These are phyloP conservation scores for Lepiota brunneoincarnata DNA, from an alignment of 768 basidiomycete species.

Conservation along the genomic window DNA sequence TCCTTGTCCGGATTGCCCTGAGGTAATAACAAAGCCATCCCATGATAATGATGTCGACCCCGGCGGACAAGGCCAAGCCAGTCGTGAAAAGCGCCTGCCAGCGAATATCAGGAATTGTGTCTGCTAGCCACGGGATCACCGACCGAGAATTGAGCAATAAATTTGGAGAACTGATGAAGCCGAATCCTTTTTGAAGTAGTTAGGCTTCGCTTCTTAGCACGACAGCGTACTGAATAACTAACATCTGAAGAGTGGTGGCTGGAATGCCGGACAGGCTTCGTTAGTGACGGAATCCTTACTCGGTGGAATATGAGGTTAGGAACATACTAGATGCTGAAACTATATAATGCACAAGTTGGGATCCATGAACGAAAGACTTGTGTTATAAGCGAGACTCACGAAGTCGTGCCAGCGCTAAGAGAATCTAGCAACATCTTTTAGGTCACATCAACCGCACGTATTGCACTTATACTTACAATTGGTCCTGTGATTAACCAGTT, in stretches of 20 bases:
- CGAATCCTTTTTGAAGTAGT: slow-evolving; percentile 26
- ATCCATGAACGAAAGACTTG: background rate
- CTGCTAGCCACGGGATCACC: slow-evolving; percentile 14
- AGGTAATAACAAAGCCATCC: slow-evolving; percentile 42
- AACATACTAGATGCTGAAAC: slow-evolving; percentile 12
- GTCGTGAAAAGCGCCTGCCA: slow-evolving; percentile 46
- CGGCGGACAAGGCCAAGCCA: slow-evolving; percentile 47
- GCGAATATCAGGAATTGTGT: background rate
- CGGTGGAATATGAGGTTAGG: background rate
- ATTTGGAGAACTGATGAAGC: slow-evolving; percentile 23
- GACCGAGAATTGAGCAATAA: slow-evolving; percentile 20
- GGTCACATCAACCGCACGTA: background rate
- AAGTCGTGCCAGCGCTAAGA: slow-evolving; percentile 3
- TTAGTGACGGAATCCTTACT: background rate
- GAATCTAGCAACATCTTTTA: background rate
- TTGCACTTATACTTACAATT: slow-evolving; percentile 6
- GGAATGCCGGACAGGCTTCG: background rate
- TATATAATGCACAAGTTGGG: background rate
- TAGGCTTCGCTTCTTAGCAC: background rate
- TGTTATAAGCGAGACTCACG: no score
- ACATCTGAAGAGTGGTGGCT: slow-evolving; percentile 31
- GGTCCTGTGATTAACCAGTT: slow-evolving; percentile 30
- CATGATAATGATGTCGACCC: slow-evolving; percentile 49
- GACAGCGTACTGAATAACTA: background rate
- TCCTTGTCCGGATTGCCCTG: slow-evolving; percentile 33